phyloP scores from a whole-genome alignment of 306 rosid genomes.

The Hylodesmum podocarpum region DNA sequence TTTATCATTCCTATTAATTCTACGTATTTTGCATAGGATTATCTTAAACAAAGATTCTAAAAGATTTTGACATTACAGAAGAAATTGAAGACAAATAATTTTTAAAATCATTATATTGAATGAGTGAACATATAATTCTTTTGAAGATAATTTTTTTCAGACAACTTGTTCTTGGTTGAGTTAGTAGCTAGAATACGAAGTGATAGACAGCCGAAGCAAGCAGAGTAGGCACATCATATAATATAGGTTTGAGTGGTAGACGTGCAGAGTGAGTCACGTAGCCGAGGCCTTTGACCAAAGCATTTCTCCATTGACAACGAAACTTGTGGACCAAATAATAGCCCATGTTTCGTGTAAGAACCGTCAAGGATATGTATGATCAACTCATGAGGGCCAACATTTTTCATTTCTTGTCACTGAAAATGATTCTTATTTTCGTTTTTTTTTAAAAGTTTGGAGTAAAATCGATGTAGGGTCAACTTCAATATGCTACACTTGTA shows the following conservation, averaged over 20 bases:
- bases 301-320: not conserved
- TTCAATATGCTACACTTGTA: not conserved
- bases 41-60: no score
- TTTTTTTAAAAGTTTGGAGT: no score
- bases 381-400: not conserved
- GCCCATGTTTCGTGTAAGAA: not conserved
- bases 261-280: not conserved
- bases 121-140: not conserved
- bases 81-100: no score
- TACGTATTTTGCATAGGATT: no score
- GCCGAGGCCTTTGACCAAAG: not conserved
- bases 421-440: not conserved
- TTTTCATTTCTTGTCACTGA: conserved; percentile 9
- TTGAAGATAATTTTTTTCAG: not conserved
- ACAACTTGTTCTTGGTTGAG: not conserved
- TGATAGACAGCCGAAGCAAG: not conserved
- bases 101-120: no score
- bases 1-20: no score
- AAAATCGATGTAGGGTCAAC: conserved; percentile 11
- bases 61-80: no score
- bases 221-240: not conserved
- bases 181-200: not conserved
- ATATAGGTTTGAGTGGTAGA: not conserved
- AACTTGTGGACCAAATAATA: not conserved
- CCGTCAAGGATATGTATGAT: not conserved